phyloP scores from a whole-genome alignment of 1,139 yeast genomes.

The Kodamaea plutei region DNA sequence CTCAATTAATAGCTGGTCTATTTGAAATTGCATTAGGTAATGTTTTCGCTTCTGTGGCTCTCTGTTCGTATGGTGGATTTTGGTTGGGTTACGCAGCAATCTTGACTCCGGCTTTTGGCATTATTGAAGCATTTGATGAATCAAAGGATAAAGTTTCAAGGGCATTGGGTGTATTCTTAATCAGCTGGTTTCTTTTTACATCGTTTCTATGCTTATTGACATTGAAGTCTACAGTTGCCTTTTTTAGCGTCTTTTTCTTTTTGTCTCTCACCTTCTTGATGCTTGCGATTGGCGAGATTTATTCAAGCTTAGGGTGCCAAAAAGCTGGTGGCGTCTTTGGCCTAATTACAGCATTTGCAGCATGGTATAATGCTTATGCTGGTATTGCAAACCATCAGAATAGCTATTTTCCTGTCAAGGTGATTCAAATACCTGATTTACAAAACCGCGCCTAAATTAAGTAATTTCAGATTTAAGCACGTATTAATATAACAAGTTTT shows the following conservation, averaged over 20 bases:
- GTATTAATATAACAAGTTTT: too few relatives aligned
- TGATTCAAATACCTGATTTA: slow-evolving; percentile 43
- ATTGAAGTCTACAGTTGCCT: slow-evolving; percentile 74
- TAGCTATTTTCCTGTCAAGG: slow-evolving; percentile 57
- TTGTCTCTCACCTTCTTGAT: slow-evolving; percentile 65
- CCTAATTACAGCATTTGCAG: slow-evolving; percentile 69
- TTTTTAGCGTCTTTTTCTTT: slow-evolving; percentile 62
- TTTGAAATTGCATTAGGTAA: slow-evolving; percentile 65
- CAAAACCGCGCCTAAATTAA: slow-evolving; percentile 25
- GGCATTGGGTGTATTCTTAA: slow-evolving; percentile 69
- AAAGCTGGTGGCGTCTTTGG: slow-evolving; percentile 84
- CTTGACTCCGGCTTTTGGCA: slow-evolving; percentile 50
- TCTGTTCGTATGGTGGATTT: slow-evolving; percentile 71
- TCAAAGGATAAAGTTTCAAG: slow-evolving; percentile 12
- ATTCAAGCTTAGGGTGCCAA: slow-evolving; percentile 28
- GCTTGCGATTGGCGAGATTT: slow-evolving; percentile 55
- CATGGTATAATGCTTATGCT: slow-evolving; percentile 92
- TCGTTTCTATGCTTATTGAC: slow-evolving; percentile 64
- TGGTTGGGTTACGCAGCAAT: slow-evolving; percentile 68
- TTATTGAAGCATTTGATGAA: slow-evolving; percentile 5
- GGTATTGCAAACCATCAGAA: slow-evolving; percentile 76
- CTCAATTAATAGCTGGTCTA: slow-evolving; percentile 61
- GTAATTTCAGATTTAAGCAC: too few relatives aligned
- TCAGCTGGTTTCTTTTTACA: slow-evolving; percentile 82
- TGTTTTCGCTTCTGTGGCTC: slow-evolving; percentile 61